These are phyloP conservation scores for Hypoxylon rickii DNA, from an alignment of 495 filamentous ascomycete genomes.

Conservation along the genomic window DNA sequence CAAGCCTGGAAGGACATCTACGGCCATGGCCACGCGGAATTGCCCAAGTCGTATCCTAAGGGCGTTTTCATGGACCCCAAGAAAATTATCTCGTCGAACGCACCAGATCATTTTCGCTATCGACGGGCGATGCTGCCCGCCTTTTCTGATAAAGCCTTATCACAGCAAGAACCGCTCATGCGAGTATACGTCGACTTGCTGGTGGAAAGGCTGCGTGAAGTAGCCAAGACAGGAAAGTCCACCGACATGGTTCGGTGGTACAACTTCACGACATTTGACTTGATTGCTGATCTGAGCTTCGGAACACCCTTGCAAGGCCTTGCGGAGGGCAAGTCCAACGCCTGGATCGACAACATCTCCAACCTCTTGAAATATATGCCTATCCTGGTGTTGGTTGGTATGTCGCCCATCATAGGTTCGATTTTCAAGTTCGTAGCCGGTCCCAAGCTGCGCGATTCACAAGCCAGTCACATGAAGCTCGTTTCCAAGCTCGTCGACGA, in stretches of 20 bases:
- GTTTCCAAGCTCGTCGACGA: constrained; percentile 38
- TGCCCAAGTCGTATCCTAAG: constrained; percentile 30
- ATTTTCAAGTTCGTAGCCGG: constrained; percentile 42
- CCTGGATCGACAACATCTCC: constrained; percentile 46
- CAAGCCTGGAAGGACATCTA: constrained; percentile 60
- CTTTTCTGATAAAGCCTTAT: constrained; percentile 56
- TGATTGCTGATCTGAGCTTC: constrained; percentile 65
- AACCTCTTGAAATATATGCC: constrained; percentile 31
- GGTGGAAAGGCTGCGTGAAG: constrained; percentile 47
- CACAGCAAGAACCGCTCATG: constrained; percentile 53
- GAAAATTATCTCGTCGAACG: constrained; percentile 40
- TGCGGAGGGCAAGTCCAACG: constrained; percentile 38
- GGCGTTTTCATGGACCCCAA: constrained; percentile 32
- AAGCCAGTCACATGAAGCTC: constrained; percentile 38
- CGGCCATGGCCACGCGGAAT: constrained; percentile 42
- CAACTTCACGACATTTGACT: constrained; percentile 65
- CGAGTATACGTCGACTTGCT: constrained; percentile 52
- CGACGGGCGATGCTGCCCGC: constrained; percentile 53
- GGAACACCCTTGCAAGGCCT: constrained; percentile 62
- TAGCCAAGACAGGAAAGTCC: constrained; percentile 29
- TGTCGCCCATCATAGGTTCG: constrained; percentile 38
- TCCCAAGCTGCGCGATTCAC: constrained; percentile 35
- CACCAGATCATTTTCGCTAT: constrained; percentile 45
- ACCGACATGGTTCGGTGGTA: constrained; percentile 60
- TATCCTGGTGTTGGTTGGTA: constrained; percentile 35